Evolutionary conservation across 768 basidiomycete genomes (phyloP).

Genomic region (Bullera alba): DNA sequence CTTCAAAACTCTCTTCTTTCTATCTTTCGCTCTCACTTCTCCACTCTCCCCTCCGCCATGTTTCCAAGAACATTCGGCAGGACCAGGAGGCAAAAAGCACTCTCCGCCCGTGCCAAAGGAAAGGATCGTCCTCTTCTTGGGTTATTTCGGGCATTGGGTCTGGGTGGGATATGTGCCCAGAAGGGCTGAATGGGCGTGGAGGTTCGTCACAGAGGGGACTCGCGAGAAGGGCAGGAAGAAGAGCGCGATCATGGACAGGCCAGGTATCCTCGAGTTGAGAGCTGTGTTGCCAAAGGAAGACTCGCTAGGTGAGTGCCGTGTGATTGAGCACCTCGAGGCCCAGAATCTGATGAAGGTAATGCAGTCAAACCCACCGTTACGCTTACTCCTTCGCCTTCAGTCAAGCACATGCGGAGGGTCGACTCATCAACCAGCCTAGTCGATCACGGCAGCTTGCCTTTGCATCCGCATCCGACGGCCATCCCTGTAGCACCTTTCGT

Average conservation of each 20-base stretch:
- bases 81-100: slow-evolving; percentile 16
- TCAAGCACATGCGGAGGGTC: slow-evolving; percentile 19
- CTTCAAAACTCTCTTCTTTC: slow-evolving; percentile 77
- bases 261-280: slow-evolving; percentile 30
- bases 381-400: slow-evolving; percentile 4
- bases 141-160: slow-evolving; percentile 34
- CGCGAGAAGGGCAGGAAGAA: slow-evolving; percentile 34
- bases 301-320: neutral
- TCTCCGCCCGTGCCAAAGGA: slow-evolving; percentile 5
- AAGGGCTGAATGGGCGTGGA: slow-evolving; percentile 26
- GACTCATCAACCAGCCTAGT: slow-evolving; percentile 22
- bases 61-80: slow-evolving; percentile 18
- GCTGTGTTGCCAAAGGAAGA: slow-evolving; percentile 32
- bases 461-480: slow-evolving; percentile 13
- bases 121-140: slow-evolving; percentile 22
- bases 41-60: slow-evolving; percentile 26
- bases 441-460: slow-evolving; percentile 11
- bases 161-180: slow-evolving; percentile 17
- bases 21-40: slow-evolving; percentile 63
- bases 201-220: slow-evolving; percentile 10
- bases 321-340: no score
- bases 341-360: no score
- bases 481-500: slow-evolving; percentile 11
- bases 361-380: no score
- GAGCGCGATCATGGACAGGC: slow-evolving; percentile 14